phyloP scores from a whole-genome alignment of 2,329 filamentous ascomycete species.

The Talaromyces piceae region DNA sequence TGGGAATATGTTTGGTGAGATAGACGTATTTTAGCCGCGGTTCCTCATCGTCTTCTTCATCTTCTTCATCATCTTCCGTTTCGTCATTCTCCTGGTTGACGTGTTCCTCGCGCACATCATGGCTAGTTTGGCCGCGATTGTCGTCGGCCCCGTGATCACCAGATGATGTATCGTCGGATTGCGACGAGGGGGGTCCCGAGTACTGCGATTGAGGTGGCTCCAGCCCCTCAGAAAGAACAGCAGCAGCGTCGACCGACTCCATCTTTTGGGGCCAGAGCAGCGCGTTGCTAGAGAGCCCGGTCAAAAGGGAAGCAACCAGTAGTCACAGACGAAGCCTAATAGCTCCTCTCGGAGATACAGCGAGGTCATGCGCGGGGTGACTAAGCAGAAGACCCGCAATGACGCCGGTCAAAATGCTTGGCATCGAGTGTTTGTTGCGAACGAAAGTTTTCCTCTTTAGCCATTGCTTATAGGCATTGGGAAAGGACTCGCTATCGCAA shows the following conservation, averaged over 20 bases:
- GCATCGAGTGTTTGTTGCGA: neutral
- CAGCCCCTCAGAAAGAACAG: neutral
- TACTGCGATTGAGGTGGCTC: neutral
- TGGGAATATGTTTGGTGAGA: constrained; percentile 68
- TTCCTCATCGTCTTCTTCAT: constrained; percentile 85
- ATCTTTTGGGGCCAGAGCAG: constrained; percentile 10
- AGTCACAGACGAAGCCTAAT: neutral
- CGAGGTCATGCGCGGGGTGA: constrained; percentile 5
- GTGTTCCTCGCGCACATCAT: constrained; percentile 8
- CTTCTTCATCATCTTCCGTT: constrained; percentile 60
- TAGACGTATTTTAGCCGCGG: constrained; percentile 89
- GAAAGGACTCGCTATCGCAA: neutral
- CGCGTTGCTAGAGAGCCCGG: neutral
- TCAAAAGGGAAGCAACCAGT: too few species aligned
- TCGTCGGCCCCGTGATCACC: constrained; percentile 19
- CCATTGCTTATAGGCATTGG: neutral
- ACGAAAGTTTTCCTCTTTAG: neutral
- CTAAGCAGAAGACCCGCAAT: constrained; percentile 9
- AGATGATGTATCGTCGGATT: neutral
- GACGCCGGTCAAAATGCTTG: constrained; percentile 1
- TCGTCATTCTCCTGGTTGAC: constrained; percentile 34
- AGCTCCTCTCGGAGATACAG: constrained; percentile 1
- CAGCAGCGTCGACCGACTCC: constrained; percentile 8
- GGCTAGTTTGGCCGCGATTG: constrained; percentile 8
- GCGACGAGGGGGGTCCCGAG: neutral